Base-by-base conservation (phyloP, 2,329 filamentous ascomycete genomes). In the Aspergillus spinulosporus region DNA sequence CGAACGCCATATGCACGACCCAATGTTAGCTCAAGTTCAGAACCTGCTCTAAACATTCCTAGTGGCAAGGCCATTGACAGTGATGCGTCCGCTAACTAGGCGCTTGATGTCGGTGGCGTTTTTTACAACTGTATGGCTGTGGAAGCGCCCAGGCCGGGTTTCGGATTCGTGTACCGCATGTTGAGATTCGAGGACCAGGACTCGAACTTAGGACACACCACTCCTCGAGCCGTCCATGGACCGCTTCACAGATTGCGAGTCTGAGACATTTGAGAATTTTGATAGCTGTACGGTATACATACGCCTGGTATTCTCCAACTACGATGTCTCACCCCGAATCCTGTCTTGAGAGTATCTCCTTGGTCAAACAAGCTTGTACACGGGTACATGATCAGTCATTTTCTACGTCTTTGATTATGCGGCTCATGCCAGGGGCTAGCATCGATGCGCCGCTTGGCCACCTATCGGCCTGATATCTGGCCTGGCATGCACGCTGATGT, bases 31-130 rank as follows among this genome's bases (percentile, higher is more conserved):
- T 32, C 31, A 3, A 44, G 8, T 9, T 31, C 21, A 36, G 43
- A 51, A 44, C 29, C 15, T 28, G 37, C 21, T 32, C 5, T 29
- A 37, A 29, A 4, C 9, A n/a, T 21, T 21, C 21, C 4, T 32
- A 21, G 32, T n/a, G 14, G 6, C 31, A 5, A 11, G 31, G 44
- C 46, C 21, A 9, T 37, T 37, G 34, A 21, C 8, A 12, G 3
- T 34, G 14, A 34, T 26, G 21, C 11, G 29, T 5, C 49, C 49
- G 36, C 14, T 29, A 11, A 31, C 12, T 36, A 36, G 26, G 39
- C 49, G 37, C 36, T 29, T 52, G 34, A 40, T 36, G 9, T 36
- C 15, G 4, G 49, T 52, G 39, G 49, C 49, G 14, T 52, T 44
- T 52, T 44, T 44, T 34, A 11, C 34, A 37, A 21, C 21, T 21